These are phyloP conservation scores for Chaetothyriales sp. DNA, from an alignment of 2,329 filamentous ascomycete genomes.

Conservation along the genomic window DNA sequence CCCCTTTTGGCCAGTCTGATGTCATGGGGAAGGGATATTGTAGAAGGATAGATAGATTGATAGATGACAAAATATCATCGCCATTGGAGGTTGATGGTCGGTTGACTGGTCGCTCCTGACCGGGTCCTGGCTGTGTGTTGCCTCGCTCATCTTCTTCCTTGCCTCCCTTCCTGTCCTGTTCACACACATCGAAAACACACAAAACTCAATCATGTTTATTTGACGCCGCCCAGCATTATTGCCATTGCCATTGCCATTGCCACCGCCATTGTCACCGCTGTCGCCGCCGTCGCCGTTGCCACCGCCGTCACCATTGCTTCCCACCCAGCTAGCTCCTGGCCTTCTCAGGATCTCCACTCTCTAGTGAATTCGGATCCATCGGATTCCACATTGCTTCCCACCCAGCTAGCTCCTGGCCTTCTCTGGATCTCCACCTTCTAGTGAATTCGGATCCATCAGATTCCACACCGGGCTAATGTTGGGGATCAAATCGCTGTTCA, in stretches of 20 bases:
- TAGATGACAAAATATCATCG: no score
- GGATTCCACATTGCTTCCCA: constrained; percentile 20
- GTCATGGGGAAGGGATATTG: no score
- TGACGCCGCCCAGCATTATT: no score
- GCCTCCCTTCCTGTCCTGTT: not conserved
- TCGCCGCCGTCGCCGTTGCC: no score
- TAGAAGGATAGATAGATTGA: no score
- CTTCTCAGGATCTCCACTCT: constrained; percentile 20
- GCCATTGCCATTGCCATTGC: no score
- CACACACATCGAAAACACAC: not conserved
- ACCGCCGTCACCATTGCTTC: not conserved
- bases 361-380: constrained; percentile 13
- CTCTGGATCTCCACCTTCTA: constrained; percentile 20
- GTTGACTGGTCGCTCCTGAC: no score
- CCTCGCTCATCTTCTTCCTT: not conserved
- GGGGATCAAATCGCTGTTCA: not conserved
- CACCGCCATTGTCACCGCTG: no score
- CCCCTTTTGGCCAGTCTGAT: no score
- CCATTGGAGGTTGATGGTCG: no score
- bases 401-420: not conserved
- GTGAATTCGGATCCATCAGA: constrained; percentile 18
- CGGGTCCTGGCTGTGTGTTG: no score
- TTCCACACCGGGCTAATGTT: constrained; percentile 23
- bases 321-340: not conserved
- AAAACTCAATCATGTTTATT: no score